Conservation (phyloP, 129 eudicot genomes). For the Gnaphalium uliginosum region DNA sequence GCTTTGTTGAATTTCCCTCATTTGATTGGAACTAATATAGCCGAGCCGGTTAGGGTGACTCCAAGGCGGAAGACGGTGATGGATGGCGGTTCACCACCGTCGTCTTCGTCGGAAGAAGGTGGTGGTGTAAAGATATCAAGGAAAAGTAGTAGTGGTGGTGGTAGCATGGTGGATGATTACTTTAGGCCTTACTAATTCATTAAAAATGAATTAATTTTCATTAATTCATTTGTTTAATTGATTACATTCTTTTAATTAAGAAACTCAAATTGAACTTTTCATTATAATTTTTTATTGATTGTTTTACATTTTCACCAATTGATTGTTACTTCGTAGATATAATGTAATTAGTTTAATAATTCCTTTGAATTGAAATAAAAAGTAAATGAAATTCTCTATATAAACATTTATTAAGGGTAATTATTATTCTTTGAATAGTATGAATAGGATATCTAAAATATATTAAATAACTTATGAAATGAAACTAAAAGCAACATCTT, state of each 20-base stretch:
- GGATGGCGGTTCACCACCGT: slow-evolving; percentile 22
- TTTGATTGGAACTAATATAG: slow-evolving; percentile 32
- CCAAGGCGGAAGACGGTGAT: slow-evolving; percentile 23
- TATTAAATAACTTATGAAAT: too few relatives aligned
- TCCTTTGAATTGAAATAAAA: too few relatives aligned
- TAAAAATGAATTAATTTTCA: background rate
- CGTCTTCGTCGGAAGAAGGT: slow-evolving; percentile 17
- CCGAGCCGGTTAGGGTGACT: slow-evolving; percentile 44
- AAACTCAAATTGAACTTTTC: background rate
- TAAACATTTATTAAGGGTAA: too few relatives aligned
- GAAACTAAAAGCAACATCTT: too few relatives aligned
- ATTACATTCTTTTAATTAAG: background rate
- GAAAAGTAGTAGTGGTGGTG: slow-evolving; percentile 20
- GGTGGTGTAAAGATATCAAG: slow-evolving; percentile 15
- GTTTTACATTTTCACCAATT: background rate
- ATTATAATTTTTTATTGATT: too few relatives aligned
- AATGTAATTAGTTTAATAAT: background rate
- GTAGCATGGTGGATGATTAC: slow-evolving; percentile 16
- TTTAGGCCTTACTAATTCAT: background rate
- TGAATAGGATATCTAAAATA: too few relatives aligned
- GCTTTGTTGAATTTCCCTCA: slow-evolving; percentile 53
- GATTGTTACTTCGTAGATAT: too few relatives aligned
- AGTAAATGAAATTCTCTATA: too few relatives aligned
- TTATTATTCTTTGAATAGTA: too few relatives aligned
- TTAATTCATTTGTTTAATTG: background rate